Percentiles rank a stretch among this genome's conserved stretches.
Evolutionary conservation across 371 early-diverging fungal genomes (phyloP).

Genomic region (Rhizopus microsporus): DNA sequence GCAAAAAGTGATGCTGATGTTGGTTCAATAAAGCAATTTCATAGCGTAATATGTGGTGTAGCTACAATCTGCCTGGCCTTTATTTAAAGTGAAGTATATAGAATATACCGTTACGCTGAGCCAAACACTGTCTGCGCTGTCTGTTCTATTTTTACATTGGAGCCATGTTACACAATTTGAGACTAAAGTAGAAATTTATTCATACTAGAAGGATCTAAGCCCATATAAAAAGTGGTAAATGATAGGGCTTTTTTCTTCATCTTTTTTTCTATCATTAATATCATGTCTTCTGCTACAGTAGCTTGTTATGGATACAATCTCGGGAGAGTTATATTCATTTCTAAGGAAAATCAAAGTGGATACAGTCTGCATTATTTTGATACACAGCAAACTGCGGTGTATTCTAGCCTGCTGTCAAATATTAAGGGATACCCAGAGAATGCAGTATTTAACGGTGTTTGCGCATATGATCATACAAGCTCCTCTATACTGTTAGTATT

Average conservation of each 20-base stretch:
- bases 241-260: neutral
- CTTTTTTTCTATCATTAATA: neutral
- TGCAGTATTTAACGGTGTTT: conserved; percentile 5
- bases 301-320: neutral
- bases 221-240: no score
- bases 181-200: no score
- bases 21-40: no score
- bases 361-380: conserved; percentile 4
- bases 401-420: neutral
- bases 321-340: neutral
- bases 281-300: neutral
- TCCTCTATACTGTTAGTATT: conserved; percentile 5
- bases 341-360: neutral
- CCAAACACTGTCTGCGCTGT: no score
- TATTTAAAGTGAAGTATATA: no score
- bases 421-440: neutral
- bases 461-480: conserved; percentile 8
- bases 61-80: no score
- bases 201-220: no score
- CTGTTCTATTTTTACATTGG: no score
- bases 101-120: no score
- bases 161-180: no score
- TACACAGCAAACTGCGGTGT: conserved; percentile 2
- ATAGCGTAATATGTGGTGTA: no score
- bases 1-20: no score